These are phyloP conservation scores for Ophiocordyceps polyrhachis-furcata DNA, from an alignment of 2,329 filamentous ascomycete genomes.

Conservation along the genomic window DNA sequence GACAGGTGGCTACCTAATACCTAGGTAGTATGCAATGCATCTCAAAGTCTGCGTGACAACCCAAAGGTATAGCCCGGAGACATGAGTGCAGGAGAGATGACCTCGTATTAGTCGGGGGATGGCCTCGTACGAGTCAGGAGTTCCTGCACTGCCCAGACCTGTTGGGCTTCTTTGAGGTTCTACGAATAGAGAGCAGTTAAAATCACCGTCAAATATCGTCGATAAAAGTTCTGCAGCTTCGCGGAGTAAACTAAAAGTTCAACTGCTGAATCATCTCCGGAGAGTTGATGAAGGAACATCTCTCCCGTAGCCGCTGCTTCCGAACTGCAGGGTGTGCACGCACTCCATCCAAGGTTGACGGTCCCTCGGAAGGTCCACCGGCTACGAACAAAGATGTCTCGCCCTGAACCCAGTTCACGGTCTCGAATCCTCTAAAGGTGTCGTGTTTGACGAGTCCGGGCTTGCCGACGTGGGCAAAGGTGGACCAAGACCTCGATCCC, in stretches of 20 bases:
- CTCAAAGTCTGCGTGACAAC: too few relatives aligned
- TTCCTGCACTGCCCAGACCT: too few relatives aligned
- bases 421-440: slow-evolving; percentile 23
- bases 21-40: too few relatives aligned
- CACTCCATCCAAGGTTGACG: slow-evolving; percentile 19
- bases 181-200: too few relatives aligned
- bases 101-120: too few relatives aligned
- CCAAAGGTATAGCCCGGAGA: too few relatives aligned
- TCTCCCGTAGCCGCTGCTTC: slow-evolving; percentile 23
- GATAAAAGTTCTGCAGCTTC: not conserved
- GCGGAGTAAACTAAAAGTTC: slow-evolving; percentile 11
- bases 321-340: slow-evolving; percentile 15
- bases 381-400: slow-evolving; percentile 20
- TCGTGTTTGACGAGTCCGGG: slow-evolving; percentile 13
- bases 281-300: slow-evolving; percentile 27
- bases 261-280: slow-evolving; percentile 23
- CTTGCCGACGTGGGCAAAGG: slow-evolving; percentile 21
- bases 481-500: slow-evolving; percentile 27
- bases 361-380: slow-evolving; percentile 23
- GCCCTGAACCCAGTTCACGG: slow-evolving; percentile 13
- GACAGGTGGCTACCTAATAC: too few relatives aligned
- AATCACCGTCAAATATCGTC: too few relatives aligned
- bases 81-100: too few relatives aligned
- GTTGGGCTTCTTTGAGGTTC: too few relatives aligned
- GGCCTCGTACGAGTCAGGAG: too few relatives aligned